Conservation (phyloP, 176 grass and related monocot species). For the Melocanna baccifera region DNA sequence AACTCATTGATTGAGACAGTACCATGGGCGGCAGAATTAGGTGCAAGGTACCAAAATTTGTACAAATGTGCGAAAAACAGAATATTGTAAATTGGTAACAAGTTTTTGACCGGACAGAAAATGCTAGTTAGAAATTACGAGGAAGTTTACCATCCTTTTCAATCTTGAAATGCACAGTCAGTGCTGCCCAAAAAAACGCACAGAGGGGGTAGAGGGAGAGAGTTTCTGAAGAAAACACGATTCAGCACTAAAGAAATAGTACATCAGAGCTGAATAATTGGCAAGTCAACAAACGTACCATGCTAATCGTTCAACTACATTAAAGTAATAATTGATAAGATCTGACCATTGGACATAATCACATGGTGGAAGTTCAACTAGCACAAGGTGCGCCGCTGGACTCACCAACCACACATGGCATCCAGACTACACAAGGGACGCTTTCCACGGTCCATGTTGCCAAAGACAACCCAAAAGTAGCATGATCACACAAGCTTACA, state of each 20-base stretch:
- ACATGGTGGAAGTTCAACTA: constrained; percentile 22
- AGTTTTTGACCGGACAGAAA: neutral
- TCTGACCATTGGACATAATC: constrained; percentile 21
- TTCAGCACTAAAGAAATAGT: neutral
- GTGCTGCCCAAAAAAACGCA: too few relatives aligned
- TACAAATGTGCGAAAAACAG: neutral
- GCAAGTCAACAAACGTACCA: neutral
- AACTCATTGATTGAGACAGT: constrained; percentile 19
- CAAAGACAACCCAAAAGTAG: constrained; percentile 13
- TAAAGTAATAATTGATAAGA: constrained; percentile 14
- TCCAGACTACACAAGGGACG: neutral
- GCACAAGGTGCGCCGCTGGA: constrained; percentile 10
- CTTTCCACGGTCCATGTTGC: constrained; percentile 4
- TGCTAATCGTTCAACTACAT: neutral
- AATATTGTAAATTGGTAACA: neutral
- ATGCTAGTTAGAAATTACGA: neutral
- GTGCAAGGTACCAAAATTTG: neutral
- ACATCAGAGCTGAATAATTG: neutral
- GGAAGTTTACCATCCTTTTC: neutral
- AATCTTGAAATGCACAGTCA: neutral
- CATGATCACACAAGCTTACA: constrained; percentile 6
- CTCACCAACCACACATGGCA: constrained; percentile 31
- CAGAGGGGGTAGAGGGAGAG: too few relatives aligned
- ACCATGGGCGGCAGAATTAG: neutral
- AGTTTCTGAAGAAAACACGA: neutral